These are phyloP conservation scores for Mycena belliarum DNA, from an alignment of 768 basidiomycete genomes.

Conservation along the genomic window DNA sequence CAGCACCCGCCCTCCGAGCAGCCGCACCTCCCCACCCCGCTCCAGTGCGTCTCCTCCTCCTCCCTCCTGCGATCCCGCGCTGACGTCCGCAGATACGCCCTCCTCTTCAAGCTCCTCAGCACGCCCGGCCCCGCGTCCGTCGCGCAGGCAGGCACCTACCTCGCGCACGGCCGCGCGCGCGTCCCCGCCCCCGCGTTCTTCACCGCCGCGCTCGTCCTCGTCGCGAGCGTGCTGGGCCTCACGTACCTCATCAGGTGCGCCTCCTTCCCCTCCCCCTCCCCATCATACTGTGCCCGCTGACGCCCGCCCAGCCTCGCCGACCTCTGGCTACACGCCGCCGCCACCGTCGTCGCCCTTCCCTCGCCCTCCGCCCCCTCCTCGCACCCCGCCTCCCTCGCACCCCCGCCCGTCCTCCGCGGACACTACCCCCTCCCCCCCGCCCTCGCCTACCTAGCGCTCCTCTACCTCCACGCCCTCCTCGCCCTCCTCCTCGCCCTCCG, in stretches of 20 bases:
- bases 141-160: slow-evolving; percentile 7
- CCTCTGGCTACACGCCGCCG: slow-evolving; percentile 18
- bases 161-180: slow-evolving; percentile 1
- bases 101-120: slow-evolving; percentile 19
- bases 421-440: slow-evolving; percentile 21
- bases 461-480: slow-evolving; percentile 17
- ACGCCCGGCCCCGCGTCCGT: slow-evolving; percentile 4
- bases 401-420: neutral
- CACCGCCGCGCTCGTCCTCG: slow-evolving; percentile 9
- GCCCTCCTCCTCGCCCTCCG: slow-evolving; percentile 6
- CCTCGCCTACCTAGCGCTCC: slow-evolving; percentile 8
- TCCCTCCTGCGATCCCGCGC: neutral
- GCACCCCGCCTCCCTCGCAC: no score
- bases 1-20: slow-evolving; percentile 10
- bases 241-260: slow-evolving; percentile 16
- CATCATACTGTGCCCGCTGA: neutral
- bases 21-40: slow-evolving; percentile 12
- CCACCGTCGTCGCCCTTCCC: slow-evolving; percentile 2
- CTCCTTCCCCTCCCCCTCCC: neutral
- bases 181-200: slow-evolving; percentile 14
- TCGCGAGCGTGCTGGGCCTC: neutral
- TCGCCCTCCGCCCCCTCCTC: neutral
- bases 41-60: slow-evolving; percentile 12
- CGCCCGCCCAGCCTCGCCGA: slow-evolving; percentile 5
- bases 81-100: slow-evolving; percentile 11